Percentiles rank a stretch among this genome's conserved stretches.
Conservation (phyloP, 345 rosid genomes). For the Orychophragmus violaceus region DNA sequence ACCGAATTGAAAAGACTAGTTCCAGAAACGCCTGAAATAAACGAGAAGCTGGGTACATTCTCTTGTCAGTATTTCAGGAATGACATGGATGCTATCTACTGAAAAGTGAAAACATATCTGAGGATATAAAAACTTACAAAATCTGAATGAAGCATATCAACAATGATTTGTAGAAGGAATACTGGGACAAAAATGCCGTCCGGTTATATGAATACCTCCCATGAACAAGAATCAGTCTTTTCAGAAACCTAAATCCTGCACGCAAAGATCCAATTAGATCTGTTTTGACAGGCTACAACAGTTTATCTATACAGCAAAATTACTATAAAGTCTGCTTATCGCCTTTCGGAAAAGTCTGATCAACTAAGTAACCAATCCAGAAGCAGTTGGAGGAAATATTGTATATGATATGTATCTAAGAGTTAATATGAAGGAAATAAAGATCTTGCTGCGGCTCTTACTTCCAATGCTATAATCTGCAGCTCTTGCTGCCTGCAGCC, state of each 20-base stretch:
- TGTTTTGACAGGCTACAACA: neutral
- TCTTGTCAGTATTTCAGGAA: constrained; percentile 35
- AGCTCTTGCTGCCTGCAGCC: constrained; percentile 98
- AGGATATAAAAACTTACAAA: constrained; percentile 54
- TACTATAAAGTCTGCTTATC: neutral
- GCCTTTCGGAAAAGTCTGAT: neutral
- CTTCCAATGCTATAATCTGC: constrained; percentile 99
- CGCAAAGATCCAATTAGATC: constrained; percentile 19
- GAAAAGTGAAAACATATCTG: neutral
- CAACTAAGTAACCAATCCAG: neutral
- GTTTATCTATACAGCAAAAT: neutral
- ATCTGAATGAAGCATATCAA: constrained; percentile 96
- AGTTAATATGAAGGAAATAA: neutral
- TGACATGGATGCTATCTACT: neutral
- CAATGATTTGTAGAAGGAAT: constrained; percentile 91
- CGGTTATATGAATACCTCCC: constrained; percentile 97
- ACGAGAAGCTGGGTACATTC: constrained; percentile 68
- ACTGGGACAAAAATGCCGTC: constrained; percentile 92
- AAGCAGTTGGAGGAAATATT: neutral
- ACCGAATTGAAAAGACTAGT: constrained; percentile 96
- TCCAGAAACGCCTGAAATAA: constrained; percentile 97
- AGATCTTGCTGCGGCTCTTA: constrained; percentile 31
- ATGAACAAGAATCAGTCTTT: constrained; percentile 87
- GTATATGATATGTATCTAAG: neutral
- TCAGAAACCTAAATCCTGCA: constrained; percentile 91